Base-by-base conservation (phyloP, 2,329 filamentous ascomycete genomes). In the Trichoderma semiorbis region DNA sequence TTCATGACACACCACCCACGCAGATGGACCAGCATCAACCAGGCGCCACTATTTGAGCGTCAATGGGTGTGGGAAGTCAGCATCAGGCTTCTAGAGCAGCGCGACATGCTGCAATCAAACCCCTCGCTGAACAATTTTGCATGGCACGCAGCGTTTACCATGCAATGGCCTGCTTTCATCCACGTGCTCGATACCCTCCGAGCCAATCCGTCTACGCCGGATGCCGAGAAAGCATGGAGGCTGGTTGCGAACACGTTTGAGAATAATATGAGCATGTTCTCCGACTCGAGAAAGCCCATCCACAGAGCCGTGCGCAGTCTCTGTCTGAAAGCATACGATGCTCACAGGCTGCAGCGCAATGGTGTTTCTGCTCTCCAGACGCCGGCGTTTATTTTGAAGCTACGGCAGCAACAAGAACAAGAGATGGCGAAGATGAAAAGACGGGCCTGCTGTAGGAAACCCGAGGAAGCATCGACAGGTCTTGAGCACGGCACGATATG, bases 1-100 rank as follows among this genome's bases (percentile, higher is more conserved):
- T 63, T 63, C 61, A 63, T 63, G 61, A 63, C 61, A 63, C 61
- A 63, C 61, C 61, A 63, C 8, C 61, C 61, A 47, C 61, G 61
- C 61, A 63, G 61, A 63, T 63, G 61, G 61, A 21, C 36, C 61
- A 63, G 61, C 36, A 63, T 63, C 61, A 63, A 63, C 36, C 61
- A 63, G 61, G 61, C 61, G 61, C 61, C 61, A 18, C 61, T 36
- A 30, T 63, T 63, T 30, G 61, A 63, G 61, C 61, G 61, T 21
- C 61, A 63, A 47, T 63, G 36, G 61, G 36, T 63, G 5, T 63
- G 61, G 61, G 61, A 63, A 63, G 61, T 63, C 61, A 63, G 61
- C 36, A 47, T 63, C 61, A 63, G 36, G 61, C 61, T 63, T 63
- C 61, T 63, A 30, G 61, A 63, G 36, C 61, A 63, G 61, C 36